A percentile compares a stretch with the other conserved stretches of the same genome.
These are phyloP conservation scores for Brassica rapa DNA, from an alignment of 345 rosid species.

Conservation along the genomic window DNA sequence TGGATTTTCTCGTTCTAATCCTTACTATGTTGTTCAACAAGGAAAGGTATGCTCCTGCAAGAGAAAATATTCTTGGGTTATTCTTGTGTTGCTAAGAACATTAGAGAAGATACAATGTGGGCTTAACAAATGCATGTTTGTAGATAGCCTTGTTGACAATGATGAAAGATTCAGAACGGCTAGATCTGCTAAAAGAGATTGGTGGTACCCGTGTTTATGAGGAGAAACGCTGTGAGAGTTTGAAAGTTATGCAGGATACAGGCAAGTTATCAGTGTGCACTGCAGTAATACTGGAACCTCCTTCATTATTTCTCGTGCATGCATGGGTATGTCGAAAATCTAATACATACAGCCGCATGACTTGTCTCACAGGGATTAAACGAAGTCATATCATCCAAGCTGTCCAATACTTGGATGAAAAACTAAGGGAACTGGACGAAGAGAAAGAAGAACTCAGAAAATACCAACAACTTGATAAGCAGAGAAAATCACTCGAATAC, in stretches of 20 bases:
- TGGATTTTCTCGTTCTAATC: slow-evolving; percentile 97
- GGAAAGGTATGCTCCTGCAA: slow-evolving; percentile 59
- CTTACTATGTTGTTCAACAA: slow-evolving; percentile 96
- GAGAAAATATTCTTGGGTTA: not conserved
- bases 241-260: slow-evolving; percentile 96
- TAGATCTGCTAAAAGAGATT: slow-evolving; percentile 93
- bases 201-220: slow-evolving; percentile 99
- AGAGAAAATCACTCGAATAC: slow-evolving; percentile 89
- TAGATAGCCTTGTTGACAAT: slow-evolving; percentile 91
- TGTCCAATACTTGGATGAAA: slow-evolving; percentile 93
- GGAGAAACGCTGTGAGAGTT: slow-evolving; percentile 95
- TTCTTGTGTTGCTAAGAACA: slow-evolving; percentile 1
- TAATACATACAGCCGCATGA: not conserved
- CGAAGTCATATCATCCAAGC: slow-evolving; percentile 95
- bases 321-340: slow-evolving; percentile 3
- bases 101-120: not conserved
- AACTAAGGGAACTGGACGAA: slow-evolving; percentile 87
- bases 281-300: slow-evolving; percentile 9
- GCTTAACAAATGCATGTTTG: slow-evolving; percentile 14
- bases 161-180: slow-evolving; percentile 95
- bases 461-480: slow-evolving; percentile 97
- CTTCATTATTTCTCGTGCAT: slow-evolving; percentile 15
- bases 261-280: slow-evolving; percentile 50
- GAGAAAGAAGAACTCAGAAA: slow-evolving; percentile 95
- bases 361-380: slow-evolving; percentile 68